Base-by-base conservation (phyloP, 1,139 yeast species). In the Suhomyces anneliseae region DNA sequence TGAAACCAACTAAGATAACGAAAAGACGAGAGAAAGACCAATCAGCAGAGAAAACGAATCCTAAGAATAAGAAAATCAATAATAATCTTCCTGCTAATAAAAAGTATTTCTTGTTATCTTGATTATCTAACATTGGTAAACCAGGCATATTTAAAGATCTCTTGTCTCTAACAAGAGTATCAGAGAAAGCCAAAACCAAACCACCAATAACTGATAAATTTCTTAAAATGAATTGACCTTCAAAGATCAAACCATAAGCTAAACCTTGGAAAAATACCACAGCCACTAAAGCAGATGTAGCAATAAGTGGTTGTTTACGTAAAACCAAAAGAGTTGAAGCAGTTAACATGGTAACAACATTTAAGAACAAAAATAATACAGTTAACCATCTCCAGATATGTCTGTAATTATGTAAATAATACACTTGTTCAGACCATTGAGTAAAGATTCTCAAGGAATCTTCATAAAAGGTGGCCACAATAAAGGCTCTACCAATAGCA, bases 181-280 rank as follows among this genome's bases (percentile, higher is more conserved):
- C 98, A 39, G 95, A 84, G 53, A 90, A 82, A 4, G 96, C 97
- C 64, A 93, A 82, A 54, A 93, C 74, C 54, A 93, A 78, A 3
- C 99, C 99, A 38, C 99, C 99, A 54, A 90, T 87, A 45, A 93
- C 93, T 31, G 96, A 87, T 57, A 92, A 76, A 66, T 90, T 92
- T 71, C 97, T 81, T 63, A 89, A 77, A 54, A 90, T 82, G 70
- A 92, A 93, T 50, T 83, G 82, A 42, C 87, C 78, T 59, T 93
- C 97, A 56, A 86, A 82, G 55, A 90, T 81, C 57, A 92, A 77
- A 4, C 99, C 99, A 64, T 93, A 93, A 49, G 88, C 88, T 24
- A 93, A 56, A 10, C 97, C 98, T 70, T 93, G 99, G 42, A 86
- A 68, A 26, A 90, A 61, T 37, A 93, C 92, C 56, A 92, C 95